Percentiles rank a stretch among this genome's conserved stretches.
Conservation (phyloP, 768 basidiomycete genomes). For the Hysterangium stoloniferum region DNA sequence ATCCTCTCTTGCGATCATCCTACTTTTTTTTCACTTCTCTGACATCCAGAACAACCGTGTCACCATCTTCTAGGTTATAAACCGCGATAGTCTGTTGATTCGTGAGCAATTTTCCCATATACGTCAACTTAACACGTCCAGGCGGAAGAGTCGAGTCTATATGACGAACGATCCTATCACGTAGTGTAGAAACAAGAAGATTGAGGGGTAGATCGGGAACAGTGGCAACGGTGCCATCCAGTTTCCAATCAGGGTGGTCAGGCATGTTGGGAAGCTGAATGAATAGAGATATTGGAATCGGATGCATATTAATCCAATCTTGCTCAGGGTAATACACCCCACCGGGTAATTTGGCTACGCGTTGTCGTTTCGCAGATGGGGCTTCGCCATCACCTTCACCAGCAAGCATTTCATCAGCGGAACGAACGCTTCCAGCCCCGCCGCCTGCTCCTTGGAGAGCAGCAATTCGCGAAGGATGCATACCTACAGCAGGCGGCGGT, state of each 20-base stretch:
- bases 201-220: constrained; percentile 81
- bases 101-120: constrained; percentile 77
- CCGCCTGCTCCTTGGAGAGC: constrained; percentile 42
- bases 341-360: constrained; percentile 77
- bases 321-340: constrained; percentile 79
- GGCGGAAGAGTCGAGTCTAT: constrained; percentile 74
- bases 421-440: constrained; percentile 60
- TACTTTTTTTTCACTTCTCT: constrained; percentile 68
- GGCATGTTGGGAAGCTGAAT: constrained; percentile 79
- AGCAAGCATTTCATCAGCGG: constrained; percentile 71
- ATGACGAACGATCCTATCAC: constrained; percentile 78
- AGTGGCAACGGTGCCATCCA: constrained; percentile 71
- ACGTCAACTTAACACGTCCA: constrained; percentile 75
- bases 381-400: constrained; percentile 48
- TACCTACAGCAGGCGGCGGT: constrained; percentile 38
- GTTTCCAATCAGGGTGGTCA: constrained; percentile 87
- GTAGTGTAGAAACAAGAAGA: constrained; percentile 77
- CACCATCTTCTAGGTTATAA: constrained; percentile 90
- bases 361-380: constrained; percentile 82
- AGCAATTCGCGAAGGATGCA: constrained; percentile 57
- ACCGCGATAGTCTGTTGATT: constrained; percentile 79
- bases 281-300: constrained; percentile 77
- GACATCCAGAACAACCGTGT: constrained; percentile 68
- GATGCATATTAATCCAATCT: constrained; percentile 89
- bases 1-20: neutral